A percentile compares a stretch with the other conserved stretches of the same genome.
Conservation (phyloP, 805 yeast species). For the Schwanniomyces vanrijiae region DNA sequence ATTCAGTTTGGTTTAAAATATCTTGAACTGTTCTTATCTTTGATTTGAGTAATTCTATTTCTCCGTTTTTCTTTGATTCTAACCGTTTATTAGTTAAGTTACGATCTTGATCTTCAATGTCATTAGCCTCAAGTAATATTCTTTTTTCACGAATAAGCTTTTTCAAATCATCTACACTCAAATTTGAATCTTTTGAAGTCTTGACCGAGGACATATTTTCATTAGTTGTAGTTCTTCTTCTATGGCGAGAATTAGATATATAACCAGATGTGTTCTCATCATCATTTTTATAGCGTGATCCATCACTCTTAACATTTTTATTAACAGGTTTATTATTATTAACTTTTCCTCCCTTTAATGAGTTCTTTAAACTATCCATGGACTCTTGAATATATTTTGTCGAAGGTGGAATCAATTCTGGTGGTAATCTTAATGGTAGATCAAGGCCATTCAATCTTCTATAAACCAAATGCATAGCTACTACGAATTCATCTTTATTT, state of each 20-base stretch:
- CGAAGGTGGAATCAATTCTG: conserved; percentile 88
- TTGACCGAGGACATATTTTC: conserved; percentile 10
- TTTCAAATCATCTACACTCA: conserved; percentile 55
- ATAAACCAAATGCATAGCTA: conserved; percentile 96
- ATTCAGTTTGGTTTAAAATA: conserved; percentile 27
- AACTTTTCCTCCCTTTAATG: conserved; percentile 43
- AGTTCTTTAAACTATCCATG: conserved; percentile 67
- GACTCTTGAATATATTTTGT: conserved; percentile 71
- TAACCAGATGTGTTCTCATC: conserved; percentile 64
- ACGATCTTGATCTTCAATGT: conserved; percentile 59
- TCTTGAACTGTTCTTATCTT: conserved; percentile 52
- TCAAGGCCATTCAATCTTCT: conserved; percentile 85
- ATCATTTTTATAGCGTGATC: conserved; percentile 59
- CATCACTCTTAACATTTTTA: conserved; percentile 28
- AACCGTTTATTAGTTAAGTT: conserved; percentile 29
- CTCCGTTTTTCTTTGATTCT: conserved; percentile 45
- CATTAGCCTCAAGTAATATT: conserved; percentile 67
- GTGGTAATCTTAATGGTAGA: conserved; percentile 81
- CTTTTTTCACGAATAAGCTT: conserved; percentile 71
- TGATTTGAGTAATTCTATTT: conserved; percentile 63
- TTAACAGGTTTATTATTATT: conserved; percentile 10
- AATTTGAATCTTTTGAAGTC: conserved; percentile 29
- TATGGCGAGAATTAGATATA: conserved; percentile 65
- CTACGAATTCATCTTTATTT: conserved; percentile 87
- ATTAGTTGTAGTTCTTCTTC: conserved; percentile 31